Percentiles rank a stretch among this genome's conserved stretches.
phyloP scores from a whole-genome alignment of 2,329 filamentous ascomycete species.

The Coniella vitis region DNA sequence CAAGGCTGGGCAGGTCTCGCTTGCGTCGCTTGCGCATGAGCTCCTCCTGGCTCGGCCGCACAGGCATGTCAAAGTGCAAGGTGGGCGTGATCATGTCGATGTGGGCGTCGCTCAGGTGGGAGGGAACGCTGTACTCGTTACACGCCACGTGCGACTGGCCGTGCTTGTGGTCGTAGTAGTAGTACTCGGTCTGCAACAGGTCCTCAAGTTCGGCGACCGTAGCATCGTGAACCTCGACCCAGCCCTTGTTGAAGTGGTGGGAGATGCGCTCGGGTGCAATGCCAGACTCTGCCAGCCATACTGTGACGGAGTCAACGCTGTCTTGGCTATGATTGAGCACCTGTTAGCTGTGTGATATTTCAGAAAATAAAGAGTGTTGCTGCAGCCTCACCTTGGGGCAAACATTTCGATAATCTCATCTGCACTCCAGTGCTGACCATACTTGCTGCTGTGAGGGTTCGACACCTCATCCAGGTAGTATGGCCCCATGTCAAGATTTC shows the following conservation, averaged over 20 bases:
- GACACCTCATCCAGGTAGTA: constrained; percentile 11
- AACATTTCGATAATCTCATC: constrained; percentile 13
- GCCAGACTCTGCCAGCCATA: constrained; percentile 11
- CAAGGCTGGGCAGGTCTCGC: constrained; percentile 8
- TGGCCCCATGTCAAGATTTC: constrained; percentile 10
- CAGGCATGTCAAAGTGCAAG: constrained; percentile 11
- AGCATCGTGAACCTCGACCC: constrained; percentile 12
- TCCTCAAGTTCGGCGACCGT: constrained; percentile 12
- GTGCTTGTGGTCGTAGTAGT: constrained; percentile 12
- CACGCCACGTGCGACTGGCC: constrained; percentile 12
- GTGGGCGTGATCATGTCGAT: constrained; percentile 15
- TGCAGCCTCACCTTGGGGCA: constrained; percentile 3
- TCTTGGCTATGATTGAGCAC: constrained; percentile 3
- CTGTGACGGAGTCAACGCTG: constrained; percentile 7
- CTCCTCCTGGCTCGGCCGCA: constrained; percentile 1
- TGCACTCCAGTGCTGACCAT: constrained; percentile 14
- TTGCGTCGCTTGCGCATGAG: constrained; percentile 9
- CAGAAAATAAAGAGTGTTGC: neutral
- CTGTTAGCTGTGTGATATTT: neutral
- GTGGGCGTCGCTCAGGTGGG: constrained; percentile 10
- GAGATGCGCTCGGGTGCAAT: constrained; percentile 11
- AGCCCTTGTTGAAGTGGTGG: constrained; percentile 11
- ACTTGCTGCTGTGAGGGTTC: constrained; percentile 8
- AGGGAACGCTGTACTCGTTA: constrained; percentile 12
- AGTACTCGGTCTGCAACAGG: constrained; percentile 14